Base-by-base conservation (phyloP, 805 yeast species). In the Schwanniomyces polymorphus region DNA sequence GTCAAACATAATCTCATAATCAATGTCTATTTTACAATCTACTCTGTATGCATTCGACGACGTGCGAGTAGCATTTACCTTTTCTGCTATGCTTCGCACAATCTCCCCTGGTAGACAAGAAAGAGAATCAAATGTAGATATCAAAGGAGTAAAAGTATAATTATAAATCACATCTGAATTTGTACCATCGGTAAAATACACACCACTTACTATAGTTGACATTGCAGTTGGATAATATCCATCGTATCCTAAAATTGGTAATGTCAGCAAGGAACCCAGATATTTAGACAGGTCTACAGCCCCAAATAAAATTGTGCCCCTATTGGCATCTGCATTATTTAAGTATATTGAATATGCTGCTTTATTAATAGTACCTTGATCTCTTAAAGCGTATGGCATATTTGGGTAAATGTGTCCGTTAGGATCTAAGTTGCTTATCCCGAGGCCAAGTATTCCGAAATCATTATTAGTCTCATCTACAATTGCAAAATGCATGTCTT, bases 41-140 rank as follows among this genome's bases (percentile, higher is more conserved):
- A 78, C 56, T 7, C 66, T 27, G 56, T 81, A 85, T n/a, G n/a
- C n/a, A 40, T 74, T 76, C 1, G 80, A 82, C 5, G 67, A 53
- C 9, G 76, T 67, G 53, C 73, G 84, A 2, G 55, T 23, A 2
- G 84, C 81, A 31, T 73, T 58, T 27, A 72, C 45, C 51, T 70
- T 58, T 42, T 43, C 21, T 4, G 75, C 81, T 16, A 77, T 46
- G 26, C 56, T 51, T 16, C 54, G 38, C 11, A 75, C 59, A 33
- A 75, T 49, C 2, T 56, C 33, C 1, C 54, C 27, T 42, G 81
- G 81, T 29, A 78, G 53, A 55, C 75, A 77, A 26, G 63, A 47
- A 37, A 57, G 53, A 3, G 68, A 62, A 16, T 63, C 45, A 10
- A 67, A 67, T 4, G 62, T 50, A 43, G 62, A 67, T 44, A 63